phyloP scores from a whole-genome alignment of 2,329 filamentous ascomycete genomes.

The Colletotrichum sp. region DNA sequence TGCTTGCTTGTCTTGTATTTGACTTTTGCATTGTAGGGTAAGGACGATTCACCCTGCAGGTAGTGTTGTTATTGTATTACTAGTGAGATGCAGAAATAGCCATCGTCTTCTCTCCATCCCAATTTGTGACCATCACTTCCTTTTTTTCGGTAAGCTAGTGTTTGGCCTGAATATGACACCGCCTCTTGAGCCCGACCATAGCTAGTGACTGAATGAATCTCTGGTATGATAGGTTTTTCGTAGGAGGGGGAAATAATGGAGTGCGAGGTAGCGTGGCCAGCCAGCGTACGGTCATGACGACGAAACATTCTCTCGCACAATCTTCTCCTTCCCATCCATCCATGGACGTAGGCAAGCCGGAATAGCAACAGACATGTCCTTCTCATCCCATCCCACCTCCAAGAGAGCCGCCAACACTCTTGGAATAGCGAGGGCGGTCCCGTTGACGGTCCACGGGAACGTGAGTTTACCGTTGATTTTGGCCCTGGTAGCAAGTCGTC shows the following conservation, averaged over 20 bases:
- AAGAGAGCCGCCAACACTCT: constrained; percentile 86
- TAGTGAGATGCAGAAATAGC: not conserved
- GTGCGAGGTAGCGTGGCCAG: not conserved
- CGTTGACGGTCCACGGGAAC: constrained; percentile 92
- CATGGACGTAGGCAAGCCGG: constrained; percentile 81
- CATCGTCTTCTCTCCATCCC: not conserved
- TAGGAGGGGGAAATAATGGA: not conserved
- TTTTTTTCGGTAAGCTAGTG: not conserved
- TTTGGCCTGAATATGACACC: not conserved
- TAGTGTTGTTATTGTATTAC: not conserved
- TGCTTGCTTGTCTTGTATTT: constrained; percentile 11
- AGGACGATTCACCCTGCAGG: not conserved
- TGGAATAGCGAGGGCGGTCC: constrained; percentile 90
- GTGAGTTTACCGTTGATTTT: constrained; percentile 60
- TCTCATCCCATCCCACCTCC: constrained; percentile 88
- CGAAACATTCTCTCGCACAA: constrained; percentile 43
- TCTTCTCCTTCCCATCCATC: constrained; percentile 78
- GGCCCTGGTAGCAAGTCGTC: constrained; percentile 78
- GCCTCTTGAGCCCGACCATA: not conserved
- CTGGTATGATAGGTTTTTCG: not conserved
- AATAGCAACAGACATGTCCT: constrained; percentile 68
- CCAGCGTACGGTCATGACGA: not conserved
- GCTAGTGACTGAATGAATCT: not conserved
- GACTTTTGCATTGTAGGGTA: not conserved
- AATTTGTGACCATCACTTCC: not conserved